Evolutionary conservation across 129 eudicot genomes (phyloP), one percentile per base, ranked within the genome.

Genomic region (Flaveria ramosissima): DNA sequence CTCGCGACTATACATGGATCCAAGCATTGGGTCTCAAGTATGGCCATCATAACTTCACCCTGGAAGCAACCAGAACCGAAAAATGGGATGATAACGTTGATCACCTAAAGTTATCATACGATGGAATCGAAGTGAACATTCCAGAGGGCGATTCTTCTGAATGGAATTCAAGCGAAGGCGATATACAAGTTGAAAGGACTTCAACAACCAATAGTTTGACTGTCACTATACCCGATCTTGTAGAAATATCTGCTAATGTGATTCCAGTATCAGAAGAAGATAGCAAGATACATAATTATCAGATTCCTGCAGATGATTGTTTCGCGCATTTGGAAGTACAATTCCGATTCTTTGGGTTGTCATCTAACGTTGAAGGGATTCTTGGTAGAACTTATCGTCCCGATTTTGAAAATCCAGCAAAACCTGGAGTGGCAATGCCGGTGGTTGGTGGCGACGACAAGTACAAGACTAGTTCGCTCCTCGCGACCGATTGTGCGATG

Each of bases 1-100:
- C 85, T 1, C 86, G 91, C 2, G 88, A 87, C 66, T 87, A 70
- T 60, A 87, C 91, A 41, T 87, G 91, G 91, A 84, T 87, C 80
- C 88, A 87, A 79, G 91, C 86, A 62, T 69, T 87, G 43, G 88
- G 88, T 50, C 63, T 87, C 79, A 83, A 68, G 76, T 87, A 79
- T 66, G 72, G 78, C 63, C 78, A 82, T 46, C 88, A 84, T 52
- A 84, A 77, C 21, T 82, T 87, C 77, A 79, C 86, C 46, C 81
- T 87, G 3, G 88, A 84, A 77, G 91, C 91, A 43, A 82, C 82
- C 5, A 84, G 19, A 51, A 70, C 86, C 26, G 53, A 78, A 43
- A 79, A 77, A 53, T 87, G 91, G 91, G 75, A 78, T 43, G 69
- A 82, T 26, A 48, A 87, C 4, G 81, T 82, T 47, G 88, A 87